Evolutionary conservation across 1,284 basidiomycete species (phyloP).

Genomic region (Volvariella volvacea): DNA sequence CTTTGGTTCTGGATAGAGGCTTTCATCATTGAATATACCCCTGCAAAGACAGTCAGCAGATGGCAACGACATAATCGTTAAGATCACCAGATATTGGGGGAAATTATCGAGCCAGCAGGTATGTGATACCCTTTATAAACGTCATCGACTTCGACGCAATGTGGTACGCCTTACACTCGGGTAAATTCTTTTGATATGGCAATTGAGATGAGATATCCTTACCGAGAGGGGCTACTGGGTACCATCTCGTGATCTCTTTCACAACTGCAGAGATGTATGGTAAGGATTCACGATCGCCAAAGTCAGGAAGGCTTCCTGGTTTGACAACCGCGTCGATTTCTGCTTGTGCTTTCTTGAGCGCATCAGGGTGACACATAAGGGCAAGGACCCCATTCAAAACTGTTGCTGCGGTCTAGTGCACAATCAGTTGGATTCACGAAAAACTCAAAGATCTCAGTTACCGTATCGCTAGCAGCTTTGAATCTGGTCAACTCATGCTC

Average conservation of each 20-base stretch:
- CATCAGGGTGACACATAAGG: conserved; percentile 28
- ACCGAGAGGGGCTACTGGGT: conserved; percentile 15
- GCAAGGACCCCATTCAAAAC: conserved; percentile 42
- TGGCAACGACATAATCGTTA: no score
- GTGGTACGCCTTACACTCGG: background rate
- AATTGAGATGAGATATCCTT: no score
- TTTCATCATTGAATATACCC: conserved; percentile 34
- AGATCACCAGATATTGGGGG: conserved; percentile 1
- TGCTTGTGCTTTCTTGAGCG: conserved; percentile 24
- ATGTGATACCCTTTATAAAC: background rate
- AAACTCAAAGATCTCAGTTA: no score
- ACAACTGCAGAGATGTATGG: conserved; percentile 29
- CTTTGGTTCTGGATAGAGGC: conserved; percentile 28
- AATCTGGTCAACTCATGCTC: no score
- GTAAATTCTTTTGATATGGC: background rate
- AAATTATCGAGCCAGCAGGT: background rate
- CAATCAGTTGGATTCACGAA: conserved; percentile 6
- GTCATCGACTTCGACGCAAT: background rate
- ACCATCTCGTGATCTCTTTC: conserved; percentile 26
- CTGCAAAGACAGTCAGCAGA: conserved; percentile 9
- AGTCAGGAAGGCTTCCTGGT: conserved; percentile 24
- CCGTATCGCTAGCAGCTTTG: no score
- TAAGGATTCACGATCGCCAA: conserved; percentile 21
- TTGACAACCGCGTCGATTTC: conserved; percentile 31
- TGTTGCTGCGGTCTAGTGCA: conserved; percentile 35